phyloP scores from a whole-genome alignment of 352 stramenopile species.

The Pythium dissotocum region DNA sequence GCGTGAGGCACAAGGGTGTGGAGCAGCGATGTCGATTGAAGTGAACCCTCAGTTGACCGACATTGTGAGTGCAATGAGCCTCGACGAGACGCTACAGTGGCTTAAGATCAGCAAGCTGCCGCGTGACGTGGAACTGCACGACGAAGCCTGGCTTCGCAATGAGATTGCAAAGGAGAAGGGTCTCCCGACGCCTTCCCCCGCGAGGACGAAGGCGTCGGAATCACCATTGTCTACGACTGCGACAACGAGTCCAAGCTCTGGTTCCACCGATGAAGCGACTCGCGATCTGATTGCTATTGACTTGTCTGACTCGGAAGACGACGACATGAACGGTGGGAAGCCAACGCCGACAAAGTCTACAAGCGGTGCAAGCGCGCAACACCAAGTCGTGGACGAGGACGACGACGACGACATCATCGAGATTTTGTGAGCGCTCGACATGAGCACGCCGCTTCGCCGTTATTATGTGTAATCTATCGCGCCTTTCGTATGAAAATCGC shows the following conservation, averaged over 20 bases:
- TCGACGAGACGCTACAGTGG: slow-evolving; percentile 63
- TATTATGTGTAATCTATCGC: slow-evolving; percentile 19
- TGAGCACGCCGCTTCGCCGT: background rate
- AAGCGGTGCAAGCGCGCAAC: background rate
- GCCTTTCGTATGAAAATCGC: slow-evolving; percentile 1
- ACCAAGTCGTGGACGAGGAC: background rate
- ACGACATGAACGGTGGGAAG: slow-evolving; percentile 2
- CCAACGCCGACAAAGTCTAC: background rate
- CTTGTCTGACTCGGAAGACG: slow-evolving; percentile 15
- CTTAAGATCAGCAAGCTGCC: slow-evolving; percentile 70
- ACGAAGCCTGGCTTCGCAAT: slow-evolving; percentile 67
- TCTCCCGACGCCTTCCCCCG: background rate
- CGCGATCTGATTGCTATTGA: slow-evolving; percentile 23
- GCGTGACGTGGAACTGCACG: slow-evolving; percentile 63
- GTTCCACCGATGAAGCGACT: background rate
- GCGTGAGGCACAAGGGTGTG: slow-evolving; percentile 51
- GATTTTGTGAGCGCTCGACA: slow-evolving; percentile 10
- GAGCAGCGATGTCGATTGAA: slow-evolving; percentile 73
- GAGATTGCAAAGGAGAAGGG: slow-evolving; percentile 70
- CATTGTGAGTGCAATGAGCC: slow-evolving; percentile 71
- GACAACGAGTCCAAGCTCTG: background rate
- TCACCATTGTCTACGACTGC: background rate
- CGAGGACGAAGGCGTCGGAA: background rate
- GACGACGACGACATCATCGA: slow-evolving; percentile 26
- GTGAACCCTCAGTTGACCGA: slow-evolving; percentile 77